phyloP scores from a whole-genome alignment of 2,329 filamentous ascomycete species.

The Phialocephala sp. region DNA sequence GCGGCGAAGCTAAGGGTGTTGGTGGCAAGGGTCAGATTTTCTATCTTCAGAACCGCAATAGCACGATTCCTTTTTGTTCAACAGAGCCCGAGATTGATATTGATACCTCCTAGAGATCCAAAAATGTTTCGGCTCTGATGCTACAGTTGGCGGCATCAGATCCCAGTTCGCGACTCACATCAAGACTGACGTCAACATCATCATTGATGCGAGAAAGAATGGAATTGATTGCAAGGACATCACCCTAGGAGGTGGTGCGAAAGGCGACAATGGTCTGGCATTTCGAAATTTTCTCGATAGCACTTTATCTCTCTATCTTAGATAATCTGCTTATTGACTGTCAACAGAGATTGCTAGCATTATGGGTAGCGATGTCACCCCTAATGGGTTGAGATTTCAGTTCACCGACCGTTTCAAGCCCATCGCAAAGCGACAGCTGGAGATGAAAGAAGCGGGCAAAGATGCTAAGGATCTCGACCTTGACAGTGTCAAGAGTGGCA shows the following conservation, averaged over 20 bases:
- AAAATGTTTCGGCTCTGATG: slow-evolving; percentile 46
- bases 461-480: slow-evolving; percentile 47
- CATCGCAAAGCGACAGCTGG: slow-evolving; percentile 54
- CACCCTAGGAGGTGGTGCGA: slow-evolving; percentile 15
- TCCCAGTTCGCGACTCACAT: slow-evolving; percentile 40
- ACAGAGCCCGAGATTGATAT: slow-evolving; percentile 1
- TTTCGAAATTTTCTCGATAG: neutral
- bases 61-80: slow-evolving; percentile 9
- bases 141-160: slow-evolving; percentile 51
- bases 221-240: slow-evolving; percentile 40
- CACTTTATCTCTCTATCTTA: neutral
- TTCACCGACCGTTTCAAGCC: slow-evolving; percentile 50
- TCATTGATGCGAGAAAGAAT: slow-evolving; percentile 38
- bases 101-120: slow-evolving; percentile 18
- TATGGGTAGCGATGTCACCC: slow-evolving; percentile 37
- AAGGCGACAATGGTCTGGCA: slow-evolving; percentile 8
- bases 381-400: slow-evolving; percentile 32
- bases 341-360: slow-evolving; percentile 31
- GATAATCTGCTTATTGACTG: neutral
- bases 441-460: slow-evolving; percentile 50
- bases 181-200: slow-evolving; percentile 46
- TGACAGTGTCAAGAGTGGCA: slow-evolving; percentile 24
- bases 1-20: slow-evolving; percentile 14
- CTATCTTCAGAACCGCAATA: slow-evolving; percentile 6
- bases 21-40: slow-evolving; percentile 16